Percentiles rank a stretch among this genome's conserved stretches.
Evolutionary conservation across 768 basidiomycete genomes (phyloP).

Genomic region (Tephrocybe sp.): DNA sequence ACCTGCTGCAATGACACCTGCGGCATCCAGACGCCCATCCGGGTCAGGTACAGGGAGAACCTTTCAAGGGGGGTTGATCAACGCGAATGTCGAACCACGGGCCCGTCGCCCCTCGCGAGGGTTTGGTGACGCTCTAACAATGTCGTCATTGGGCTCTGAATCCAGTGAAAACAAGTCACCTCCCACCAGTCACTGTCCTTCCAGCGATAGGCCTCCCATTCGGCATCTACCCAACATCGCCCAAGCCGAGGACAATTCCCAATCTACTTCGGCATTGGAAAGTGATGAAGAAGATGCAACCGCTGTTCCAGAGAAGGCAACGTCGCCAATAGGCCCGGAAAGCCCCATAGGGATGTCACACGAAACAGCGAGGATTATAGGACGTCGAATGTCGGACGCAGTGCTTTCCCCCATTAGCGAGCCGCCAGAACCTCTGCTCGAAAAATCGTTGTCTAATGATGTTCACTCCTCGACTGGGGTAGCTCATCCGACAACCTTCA

Average conservation of each 20-base stretch:
- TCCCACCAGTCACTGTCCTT: constrained; percentile 13
- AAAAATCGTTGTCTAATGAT: constrained; percentile 2
- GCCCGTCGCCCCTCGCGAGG: constrained; percentile 32
- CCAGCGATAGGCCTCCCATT: constrained; percentile 11
- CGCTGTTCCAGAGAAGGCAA: not conserved
- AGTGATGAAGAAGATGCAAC: constrained; percentile 30
- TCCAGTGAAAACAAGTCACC: constrained; percentile 6
- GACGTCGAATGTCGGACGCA: constrained; percentile 41
- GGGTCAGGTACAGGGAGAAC: constrained; percentile 11
- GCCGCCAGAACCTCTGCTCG: constrained; percentile 8
- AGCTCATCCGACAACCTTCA: constrained; percentile 27
- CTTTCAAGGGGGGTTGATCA: constrained; percentile 21
- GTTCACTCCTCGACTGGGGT: constrained; percentile 14
- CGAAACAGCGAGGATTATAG: constrained; percentile 31
- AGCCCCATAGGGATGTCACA: constrained; percentile 13
- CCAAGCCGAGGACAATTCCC: constrained; percentile 23
- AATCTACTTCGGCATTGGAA: constrained; percentile 55
- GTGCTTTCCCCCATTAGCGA: constrained; percentile 29
- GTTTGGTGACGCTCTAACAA: constrained; percentile 33
- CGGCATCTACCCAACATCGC: constrained; percentile 16
- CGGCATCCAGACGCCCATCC: constrained; percentile 23
- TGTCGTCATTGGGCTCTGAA: constrained; percentile 35
- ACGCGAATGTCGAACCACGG: constrained; percentile 16
- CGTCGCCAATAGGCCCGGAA: not conserved
- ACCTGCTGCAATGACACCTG: constrained; percentile 49